These are phyloP conservation scores for Paecilomyces variotii DNA, from an alignment of 2,329 filamentous ascomycete genomes.

Conservation along the genomic window DNA sequence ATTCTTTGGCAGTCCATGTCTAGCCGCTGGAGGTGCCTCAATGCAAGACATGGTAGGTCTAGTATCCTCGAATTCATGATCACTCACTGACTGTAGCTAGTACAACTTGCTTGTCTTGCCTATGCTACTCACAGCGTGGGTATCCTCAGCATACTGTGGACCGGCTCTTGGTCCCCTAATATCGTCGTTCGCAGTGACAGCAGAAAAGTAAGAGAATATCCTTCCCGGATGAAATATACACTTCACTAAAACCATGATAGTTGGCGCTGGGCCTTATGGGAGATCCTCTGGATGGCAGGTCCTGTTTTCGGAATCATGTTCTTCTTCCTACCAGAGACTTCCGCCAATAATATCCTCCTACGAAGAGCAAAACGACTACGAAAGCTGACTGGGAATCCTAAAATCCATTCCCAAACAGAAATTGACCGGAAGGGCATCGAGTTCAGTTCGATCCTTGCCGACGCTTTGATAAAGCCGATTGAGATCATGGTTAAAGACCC, in stretches of 20 bases:
- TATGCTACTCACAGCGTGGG: constrained; percentile 54
- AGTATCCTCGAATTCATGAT: neutral
- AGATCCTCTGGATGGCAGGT: constrained; percentile 54
- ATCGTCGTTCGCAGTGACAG: constrained; percentile 52
- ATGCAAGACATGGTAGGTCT: constrained; percentile 28
- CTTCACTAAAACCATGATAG: neutral
- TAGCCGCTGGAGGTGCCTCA: constrained; percentile 48
- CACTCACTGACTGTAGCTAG: neutral
- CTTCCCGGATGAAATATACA: neutral
- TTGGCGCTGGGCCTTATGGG: constrained; percentile 55
- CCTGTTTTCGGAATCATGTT: constrained; percentile 55
- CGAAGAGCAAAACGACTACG: constrained; percentile 55
- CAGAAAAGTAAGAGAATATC: neutral
- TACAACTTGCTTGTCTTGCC: constrained; percentile 50
- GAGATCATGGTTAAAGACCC: constrained; percentile 57
- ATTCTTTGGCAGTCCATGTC: constrained; percentile 57
- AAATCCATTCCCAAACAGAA: constrained; percentile 55
- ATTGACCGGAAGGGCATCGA: constrained; percentile 44
- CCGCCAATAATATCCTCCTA: constrained; percentile 52
- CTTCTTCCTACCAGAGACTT: constrained; percentile 58
- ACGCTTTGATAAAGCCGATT: constrained; percentile 37
- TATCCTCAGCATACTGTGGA: constrained; percentile 33
- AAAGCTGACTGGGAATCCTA: constrained; percentile 48
- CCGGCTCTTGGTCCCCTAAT: constrained; percentile 55
- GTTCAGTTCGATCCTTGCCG: constrained; percentile 9